Evolutionary conservation across 345 rosid species (phyloP), one percentile per base, ranked within the genome.

Genomic region (Anacardium occidentale): DNA sequence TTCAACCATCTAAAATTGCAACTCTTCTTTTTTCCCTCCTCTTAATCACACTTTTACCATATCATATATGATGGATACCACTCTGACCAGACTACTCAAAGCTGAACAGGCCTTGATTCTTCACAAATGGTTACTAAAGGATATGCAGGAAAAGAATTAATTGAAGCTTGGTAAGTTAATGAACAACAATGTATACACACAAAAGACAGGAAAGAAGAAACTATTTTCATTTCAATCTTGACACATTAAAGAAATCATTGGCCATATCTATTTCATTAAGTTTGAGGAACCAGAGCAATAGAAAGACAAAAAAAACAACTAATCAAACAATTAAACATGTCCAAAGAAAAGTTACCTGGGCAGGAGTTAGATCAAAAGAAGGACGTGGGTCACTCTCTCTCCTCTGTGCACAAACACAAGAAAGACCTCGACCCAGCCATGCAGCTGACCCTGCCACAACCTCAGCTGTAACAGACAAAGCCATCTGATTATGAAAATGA

Each of bases 371-470:
- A 88, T 91, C 98, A 91, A 95, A 92, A 11, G 98, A 91, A 57
- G 99, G 93, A 74, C 96, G 96, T 18, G 87, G 75, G 65, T 95
- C 96, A 10, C 77, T 85, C 76, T 89, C 96, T 79, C 94, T 84
- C 77, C 96, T 88, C 84, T 95, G 99, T 73, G 86, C 99, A 76
- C 99, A 95, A 67, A 95, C 99, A 71, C 99, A 95, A 48, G 99
- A 95, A 83, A 95, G 94, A 60, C 99, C 98, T 74, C 97, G 86
- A 54, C 98, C 99, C 72, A 92, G 85, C 98, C 98, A 92, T 37
- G 99, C 99, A 65, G 99, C 92, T 15, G 99, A 95, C 82, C 99
- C 99, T 73, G 93, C 98, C 70, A 91, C 99, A 83, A 78, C 99
- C 85, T 95, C 99, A 83, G 97, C 99, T 92, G 92, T 74, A 83